Conservation (phyloP, 2,329 filamentous ascomycete species). For the Aspergillus versicolor region DNA sequence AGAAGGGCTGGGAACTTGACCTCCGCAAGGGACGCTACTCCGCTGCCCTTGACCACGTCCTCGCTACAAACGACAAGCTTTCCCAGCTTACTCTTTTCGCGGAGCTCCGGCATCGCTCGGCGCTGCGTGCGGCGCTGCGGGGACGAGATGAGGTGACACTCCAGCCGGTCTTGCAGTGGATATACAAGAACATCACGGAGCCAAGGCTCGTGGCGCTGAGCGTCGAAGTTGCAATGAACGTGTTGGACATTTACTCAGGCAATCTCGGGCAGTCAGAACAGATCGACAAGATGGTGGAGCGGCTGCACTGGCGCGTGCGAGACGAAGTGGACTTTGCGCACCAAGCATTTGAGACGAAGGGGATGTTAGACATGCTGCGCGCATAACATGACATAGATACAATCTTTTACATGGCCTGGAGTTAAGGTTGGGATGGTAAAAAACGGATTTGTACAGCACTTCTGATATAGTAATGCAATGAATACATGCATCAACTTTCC, state of each 20-base stretch:
- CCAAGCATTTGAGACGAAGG: slow-evolving; percentile 74
- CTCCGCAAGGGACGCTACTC: slow-evolving; percentile 76
- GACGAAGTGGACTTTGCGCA: slow-evolving; percentile 80
- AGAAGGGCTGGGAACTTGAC: slow-evolving; percentile 76
- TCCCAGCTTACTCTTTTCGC: slow-evolving; percentile 75
- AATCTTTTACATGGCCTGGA: slow-evolving; percentile 4
- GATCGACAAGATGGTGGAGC: slow-evolving; percentile 68
- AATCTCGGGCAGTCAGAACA: slow-evolving; percentile 72
- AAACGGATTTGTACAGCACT: slow-evolving; percentile 7
- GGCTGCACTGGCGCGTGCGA: slow-evolving; percentile 68
- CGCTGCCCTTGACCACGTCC: slow-evolving; percentile 74
- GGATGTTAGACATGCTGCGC: slow-evolving; percentile 80
- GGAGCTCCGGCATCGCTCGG: slow-evolving; percentile 82
- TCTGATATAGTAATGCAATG: slow-evolving; percentile 1
- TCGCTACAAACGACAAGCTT: slow-evolving; percentile 60
- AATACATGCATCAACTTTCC: not conserved
- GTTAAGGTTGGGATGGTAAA: slow-evolving; percentile 10
- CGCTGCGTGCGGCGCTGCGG: slow-evolving; percentile 75
- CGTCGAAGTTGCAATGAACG: slow-evolving; percentile 76
- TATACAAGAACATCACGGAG: slow-evolving; percentile 75
- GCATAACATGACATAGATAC: slow-evolving; percentile 8
- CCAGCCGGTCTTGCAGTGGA: slow-evolving; percentile 80
- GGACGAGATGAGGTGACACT: slow-evolving; percentile 78
- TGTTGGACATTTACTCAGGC: slow-evolving; percentile 85
- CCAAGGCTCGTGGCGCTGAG: slow-evolving; percentile 78